Conservation (phyloP, 805 yeast species). For the Yamadazyma laniorum region DNA sequence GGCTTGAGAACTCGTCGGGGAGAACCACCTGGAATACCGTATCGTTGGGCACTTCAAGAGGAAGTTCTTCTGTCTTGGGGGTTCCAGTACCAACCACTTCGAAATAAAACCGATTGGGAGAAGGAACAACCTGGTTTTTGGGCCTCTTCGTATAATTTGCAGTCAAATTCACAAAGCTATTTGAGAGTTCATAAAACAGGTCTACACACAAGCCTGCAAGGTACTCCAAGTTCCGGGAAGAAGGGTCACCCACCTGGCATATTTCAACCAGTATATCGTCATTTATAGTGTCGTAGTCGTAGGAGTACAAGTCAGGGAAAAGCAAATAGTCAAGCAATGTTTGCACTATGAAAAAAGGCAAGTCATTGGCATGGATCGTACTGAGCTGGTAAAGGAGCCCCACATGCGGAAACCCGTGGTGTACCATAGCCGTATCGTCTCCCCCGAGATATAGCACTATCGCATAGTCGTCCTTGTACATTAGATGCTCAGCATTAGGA, state of each 20-base stretch:
- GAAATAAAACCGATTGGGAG: neutral
- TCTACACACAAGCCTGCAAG: neutral
- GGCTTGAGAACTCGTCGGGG: neutral
- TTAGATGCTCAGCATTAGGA: conserved; percentile 1
- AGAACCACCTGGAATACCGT: conserved; percentile 1
- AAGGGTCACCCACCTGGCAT: neutral
- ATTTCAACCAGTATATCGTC: conserved; percentile 1
- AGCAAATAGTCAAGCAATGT: conserved; percentile 32
- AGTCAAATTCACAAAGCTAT: neutral
- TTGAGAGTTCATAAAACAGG: neutral
- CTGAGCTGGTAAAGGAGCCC: conserved; percentile 15
- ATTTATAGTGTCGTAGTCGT: conserved; percentile 1
- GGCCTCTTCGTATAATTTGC: neutral
- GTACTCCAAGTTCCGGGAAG: neutral
- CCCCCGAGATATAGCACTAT: conserved; percentile 9
- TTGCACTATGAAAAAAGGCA: conserved; percentile 63
- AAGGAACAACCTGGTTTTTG: neutral
- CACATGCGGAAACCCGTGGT: conserved; percentile 1
- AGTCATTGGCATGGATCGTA: conserved; percentile 52
- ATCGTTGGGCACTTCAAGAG: neutral
- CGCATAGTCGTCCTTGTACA: conserved; percentile 5
- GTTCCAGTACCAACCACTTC: neutral
- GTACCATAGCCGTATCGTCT: conserved; percentile 8
- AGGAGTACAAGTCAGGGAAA: conserved; percentile 20
- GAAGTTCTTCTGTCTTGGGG: neutral